Evolutionary conservation across 306 rosid species (phyloP).

Genomic region (Erythrophleum fordii): DNA sequence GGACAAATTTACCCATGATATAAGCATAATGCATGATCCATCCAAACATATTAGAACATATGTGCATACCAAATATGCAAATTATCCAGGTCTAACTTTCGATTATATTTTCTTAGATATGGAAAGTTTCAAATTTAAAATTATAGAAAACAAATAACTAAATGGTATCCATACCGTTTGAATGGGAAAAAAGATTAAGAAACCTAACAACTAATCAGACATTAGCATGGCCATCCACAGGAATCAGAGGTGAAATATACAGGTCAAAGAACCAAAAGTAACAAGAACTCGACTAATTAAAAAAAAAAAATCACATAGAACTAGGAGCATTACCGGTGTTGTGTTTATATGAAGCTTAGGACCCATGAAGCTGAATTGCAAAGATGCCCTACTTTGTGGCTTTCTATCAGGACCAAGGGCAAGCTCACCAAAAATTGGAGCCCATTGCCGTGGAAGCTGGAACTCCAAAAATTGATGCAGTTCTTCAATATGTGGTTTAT

Average conservation of each 20-base stretch:
- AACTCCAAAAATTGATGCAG: conserved; percentile 68
- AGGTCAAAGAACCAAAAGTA: conserved; percentile 30
- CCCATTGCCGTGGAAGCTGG: conserved; percentile 76
- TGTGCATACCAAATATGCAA: not conserved
- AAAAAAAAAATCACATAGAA: conserved; percentile 21
- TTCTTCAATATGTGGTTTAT: conserved; percentile 64
- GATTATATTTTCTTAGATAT: conserved; percentile 6
- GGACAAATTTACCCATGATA: too few relatives aligned
- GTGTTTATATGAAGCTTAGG: conserved; percentile 89
- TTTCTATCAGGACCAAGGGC: conserved; percentile 80
- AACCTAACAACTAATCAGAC: not conserved
- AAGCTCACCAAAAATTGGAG: conserved; percentile 85
- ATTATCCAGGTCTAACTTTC: not conserved
- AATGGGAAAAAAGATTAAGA: too few relatives aligned
- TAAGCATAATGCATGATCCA: not conserved
- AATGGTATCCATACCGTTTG: not conserved
- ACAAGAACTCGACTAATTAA: not conserved
- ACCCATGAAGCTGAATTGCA: conserved; percentile 90
- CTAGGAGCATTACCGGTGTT: conserved; percentile 55
- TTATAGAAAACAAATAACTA: not conserved
- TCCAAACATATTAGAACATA: not conserved
- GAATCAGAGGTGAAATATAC: not conserved
- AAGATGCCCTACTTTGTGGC: conserved; percentile 61
- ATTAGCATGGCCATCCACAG: not conserved
- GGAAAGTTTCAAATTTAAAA: not conserved